Evolutionary conservation across 306 rosid species (phyloP).

Genomic region (Luffa aegyptiaca): DNA sequence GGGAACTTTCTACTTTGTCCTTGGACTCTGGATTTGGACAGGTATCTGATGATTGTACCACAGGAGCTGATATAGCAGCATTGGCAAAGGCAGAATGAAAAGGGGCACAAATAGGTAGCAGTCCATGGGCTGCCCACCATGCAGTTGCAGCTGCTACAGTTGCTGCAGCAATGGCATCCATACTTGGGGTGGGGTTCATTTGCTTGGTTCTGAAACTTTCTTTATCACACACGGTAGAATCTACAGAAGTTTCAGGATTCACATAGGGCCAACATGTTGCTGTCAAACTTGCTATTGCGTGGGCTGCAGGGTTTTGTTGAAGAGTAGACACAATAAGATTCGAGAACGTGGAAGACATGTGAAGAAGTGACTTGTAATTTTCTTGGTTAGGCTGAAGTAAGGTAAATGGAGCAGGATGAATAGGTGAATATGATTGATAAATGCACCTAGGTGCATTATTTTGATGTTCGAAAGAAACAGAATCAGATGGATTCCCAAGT

Average conservation of each 20-base stretch:
- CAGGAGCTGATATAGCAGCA: slow-evolving; percentile 33
- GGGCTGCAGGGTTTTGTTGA: slow-evolving; percentile 87
- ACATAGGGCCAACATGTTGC: slow-evolving; percentile 73
- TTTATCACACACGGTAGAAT: slow-evolving; percentile 39
- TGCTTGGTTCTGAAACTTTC: slow-evolving; percentile 44
- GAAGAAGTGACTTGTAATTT: slow-evolving; percentile 51
- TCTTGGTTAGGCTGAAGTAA: slow-evolving; percentile 35
- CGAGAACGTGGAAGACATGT: slow-evolving; percentile 65
- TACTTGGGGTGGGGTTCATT: slow-evolving; percentile 53
- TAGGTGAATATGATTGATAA: slow-evolving; percentile 55
- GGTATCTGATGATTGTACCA: slow-evolving; percentile 33
- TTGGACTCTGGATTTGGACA: slow-evolving; percentile 30
- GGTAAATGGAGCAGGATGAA: slow-evolving; percentile 49
- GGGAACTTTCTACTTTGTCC: slow-evolving; percentile 33
- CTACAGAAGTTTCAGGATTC: slow-evolving; percentile 38
- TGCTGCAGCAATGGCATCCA: slow-evolving; percentile 74
- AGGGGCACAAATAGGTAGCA: slow-evolving; percentile 79
- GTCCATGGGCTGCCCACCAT: slow-evolving; percentile 97
- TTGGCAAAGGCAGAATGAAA: slow-evolving; percentile 48
- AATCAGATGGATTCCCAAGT: slow-evolving; percentile 37
- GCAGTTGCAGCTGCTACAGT: slow-evolving; percentile 94
- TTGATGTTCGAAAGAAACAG: slow-evolving; percentile 49
- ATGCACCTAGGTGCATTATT: slow-evolving; percentile 31
- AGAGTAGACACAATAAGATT: slow-evolving; percentile 58
- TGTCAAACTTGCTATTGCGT: slow-evolving; percentile 80